Base-by-base conservation (phyloP, 129 eudicot genomes). In the Flaveria trinervia region DNA sequence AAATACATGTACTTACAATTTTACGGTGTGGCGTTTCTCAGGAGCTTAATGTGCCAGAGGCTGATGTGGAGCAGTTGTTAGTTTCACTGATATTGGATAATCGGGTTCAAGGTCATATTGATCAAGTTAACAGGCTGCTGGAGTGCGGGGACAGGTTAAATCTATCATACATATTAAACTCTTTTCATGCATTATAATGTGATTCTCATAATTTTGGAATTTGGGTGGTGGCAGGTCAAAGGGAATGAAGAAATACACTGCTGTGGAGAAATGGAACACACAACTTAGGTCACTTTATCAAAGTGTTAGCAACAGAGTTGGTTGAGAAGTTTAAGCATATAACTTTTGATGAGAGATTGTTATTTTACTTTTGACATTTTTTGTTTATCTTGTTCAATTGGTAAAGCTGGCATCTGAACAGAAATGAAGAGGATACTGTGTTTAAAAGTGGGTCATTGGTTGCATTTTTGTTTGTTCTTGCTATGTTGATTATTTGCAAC, bases 21-120 rank as follows among this genome's bases (percentile, higher is more conserved):
- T 30, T 56, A 22, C 61, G 39, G 68, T 57, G 17, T 41, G n/a
- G 13, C 68, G 43, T 17, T 39, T 26, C 76, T 36, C 86, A 95
- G 99, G 99, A 91, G 90, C 99, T 95, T 50, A 92, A 95, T 74
- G 96, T 95, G 49, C 99, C 99, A 26, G 99, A 92, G 75, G 81
- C 81, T 72, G 99, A 95, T 77, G 99, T 95, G 22, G 99, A 91
- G 79, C 88, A 88, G 77, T 76, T 95, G 81, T 79, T 95, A 77
- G 99, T 95, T 43, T 95, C 97, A 18, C 87, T 95, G 51, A 92
- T 95, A 48, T 74, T 95, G 87, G 99, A 95, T 80, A 95, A 95
- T 68, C 89, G 95, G 33, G 90, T 95, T 41, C 93, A 88, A 55
- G 99, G 99, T 15, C 99, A 95, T 77, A 95, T 95, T 62, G 99